Evolutionary conservation across 1,284 basidiomycete species (phyloP).

Genomic region (Blastosporella zonata): DNA sequence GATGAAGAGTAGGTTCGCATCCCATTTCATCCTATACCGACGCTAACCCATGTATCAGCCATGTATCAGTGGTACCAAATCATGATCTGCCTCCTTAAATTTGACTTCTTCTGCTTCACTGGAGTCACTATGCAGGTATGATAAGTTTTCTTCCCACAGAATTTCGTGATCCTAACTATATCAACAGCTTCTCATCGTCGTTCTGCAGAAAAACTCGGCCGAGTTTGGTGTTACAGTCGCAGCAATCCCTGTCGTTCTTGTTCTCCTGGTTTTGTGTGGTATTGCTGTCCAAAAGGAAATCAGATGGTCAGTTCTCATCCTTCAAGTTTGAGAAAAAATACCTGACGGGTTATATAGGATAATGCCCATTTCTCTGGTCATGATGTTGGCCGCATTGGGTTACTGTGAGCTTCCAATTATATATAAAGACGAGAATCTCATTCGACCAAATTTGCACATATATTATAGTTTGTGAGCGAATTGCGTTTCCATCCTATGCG

Average conservation of each 20-base stretch:
- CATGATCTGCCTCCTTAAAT: constrained; percentile 81
- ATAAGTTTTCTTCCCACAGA: background rate
- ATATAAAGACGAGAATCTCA: constrained; percentile 4
- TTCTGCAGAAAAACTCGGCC: constrained; percentile 56
- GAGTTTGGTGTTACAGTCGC: constrained; percentile 80
- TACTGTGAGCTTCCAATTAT: constrained; percentile 55
- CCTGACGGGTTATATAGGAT: constrained; percentile 40
- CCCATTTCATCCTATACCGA: constrained; percentile 11
- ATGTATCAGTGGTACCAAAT: constrained; percentile 87
- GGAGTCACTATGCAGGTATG: constrained; percentile 82
- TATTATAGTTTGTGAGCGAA: constrained; percentile 45
- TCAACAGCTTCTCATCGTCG: constrained; percentile 70
- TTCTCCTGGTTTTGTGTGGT: constrained; percentile 63
- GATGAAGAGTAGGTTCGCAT: constrained; percentile 62
- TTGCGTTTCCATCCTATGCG: background rate
- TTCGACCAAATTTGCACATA: constrained; percentile 22
- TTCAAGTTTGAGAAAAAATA: constrained; percentile 12
- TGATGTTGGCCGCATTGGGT: constrained; percentile 73
- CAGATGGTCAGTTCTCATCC: constrained; percentile 51
- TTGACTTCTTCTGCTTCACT: constrained; percentile 83
- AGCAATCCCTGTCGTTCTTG: constrained; percentile 77
- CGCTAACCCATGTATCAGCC: constrained; percentile 36
- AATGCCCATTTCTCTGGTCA: constrained; percentile 62
- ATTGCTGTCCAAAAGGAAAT: constrained; percentile 75
- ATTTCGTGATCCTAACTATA: constrained; percentile 6